These are phyloP conservation scores for Rhodotorula toruloides DNA, from an alignment of 768 basidiomycete species.

Conservation along the genomic window DNA sequence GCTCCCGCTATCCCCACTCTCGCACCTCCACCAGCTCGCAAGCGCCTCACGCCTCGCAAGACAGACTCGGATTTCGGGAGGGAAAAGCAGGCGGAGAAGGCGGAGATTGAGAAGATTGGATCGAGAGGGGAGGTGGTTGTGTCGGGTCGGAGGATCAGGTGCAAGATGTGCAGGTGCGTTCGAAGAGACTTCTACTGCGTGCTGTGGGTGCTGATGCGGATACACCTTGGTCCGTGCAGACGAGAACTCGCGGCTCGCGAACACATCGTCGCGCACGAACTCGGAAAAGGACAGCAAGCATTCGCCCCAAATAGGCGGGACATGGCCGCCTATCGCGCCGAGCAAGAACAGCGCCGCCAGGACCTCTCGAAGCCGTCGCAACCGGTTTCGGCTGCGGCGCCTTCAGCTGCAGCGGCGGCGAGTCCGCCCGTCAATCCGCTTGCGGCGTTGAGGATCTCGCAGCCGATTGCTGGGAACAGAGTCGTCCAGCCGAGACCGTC, in stretches of 20 bases:
- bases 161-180: conserved; percentile 40
- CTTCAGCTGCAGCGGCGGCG: not conserved
- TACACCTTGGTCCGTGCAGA: conserved; percentile 4
- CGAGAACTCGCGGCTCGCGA: conserved; percentile 43
- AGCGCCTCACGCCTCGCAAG: conserved; percentile 30
- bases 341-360: conserved; percentile 30
- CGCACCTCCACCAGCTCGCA: conserved; percentile 11
- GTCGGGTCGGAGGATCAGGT: conserved; percentile 33
- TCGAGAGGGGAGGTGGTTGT: conserved; percentile 32
- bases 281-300: conserved; percentile 41
- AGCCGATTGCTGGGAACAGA: conserved; percentile 4
- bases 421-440: conserved; percentile 13
- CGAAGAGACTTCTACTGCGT: no score
- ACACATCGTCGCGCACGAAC: conserved; percentile 43
- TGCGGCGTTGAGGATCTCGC: conserved; percentile 34
- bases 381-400: not conserved
- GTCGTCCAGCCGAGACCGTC: conserved; percentile 5
- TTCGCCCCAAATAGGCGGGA: conserved; percentile 42
- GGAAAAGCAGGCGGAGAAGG: not conserved
- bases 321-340: conserved; percentile 39
- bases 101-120: conserved; percentile 34
- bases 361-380: conserved; percentile 7
- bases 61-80: conserved; percentile 12
- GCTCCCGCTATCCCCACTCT: not conserved
- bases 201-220: no score